These are phyloP conservation scores for Moricandia arvensis DNA, from an alignment of 345 rosid species.

Conservation along the genomic window DNA sequence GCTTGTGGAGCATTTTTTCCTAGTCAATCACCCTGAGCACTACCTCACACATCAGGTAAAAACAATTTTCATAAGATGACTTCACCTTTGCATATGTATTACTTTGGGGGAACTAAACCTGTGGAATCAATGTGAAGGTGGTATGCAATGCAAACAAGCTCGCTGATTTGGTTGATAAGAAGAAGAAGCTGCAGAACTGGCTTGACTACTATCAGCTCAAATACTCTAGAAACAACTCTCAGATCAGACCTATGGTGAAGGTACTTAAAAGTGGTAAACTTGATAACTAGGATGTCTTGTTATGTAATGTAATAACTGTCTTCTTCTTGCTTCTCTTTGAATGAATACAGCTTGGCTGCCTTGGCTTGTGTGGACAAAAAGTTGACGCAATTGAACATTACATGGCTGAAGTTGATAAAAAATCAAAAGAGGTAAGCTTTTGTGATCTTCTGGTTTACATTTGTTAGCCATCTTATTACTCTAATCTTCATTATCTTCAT, in stretches of 20 bases:
- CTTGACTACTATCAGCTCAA: conserved; percentile 77
- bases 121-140: conserved; percentile 48
- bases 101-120: not conserved
- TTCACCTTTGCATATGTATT: not conserved
- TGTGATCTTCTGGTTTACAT: not conserved
- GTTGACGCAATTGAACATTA: conserved; percentile 76
- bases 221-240: conserved; percentile 51
- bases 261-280: conserved; percentile 37
- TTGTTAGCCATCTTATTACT: not conserved
- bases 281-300: not conserved
- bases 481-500: conserved; percentile 25
- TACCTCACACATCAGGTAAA: conserved; percentile 76
- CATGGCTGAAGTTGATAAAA: conserved; percentile 63
- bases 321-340: conserved; percentile 15
- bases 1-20: conserved; percentile 82
- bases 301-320: conserved; percentile 4
- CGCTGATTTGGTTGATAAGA: conserved; percentile 68
- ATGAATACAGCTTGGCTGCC: conserved; percentile 76
- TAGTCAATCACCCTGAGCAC: conserved; percentile 80
- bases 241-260: conserved; percentile 57
- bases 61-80: not conserved
- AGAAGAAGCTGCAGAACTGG: conserved; percentile 73
- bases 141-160: conserved; percentile 85
- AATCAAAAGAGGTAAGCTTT: conserved; percentile 65
- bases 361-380: conserved; percentile 71